Evolutionary conservation across 495 filamentous ascomycete genomes (phyloP), one percentile per base, ranked within the genome.

Genomic region (Xanthoparmelia taractica): DNA sequence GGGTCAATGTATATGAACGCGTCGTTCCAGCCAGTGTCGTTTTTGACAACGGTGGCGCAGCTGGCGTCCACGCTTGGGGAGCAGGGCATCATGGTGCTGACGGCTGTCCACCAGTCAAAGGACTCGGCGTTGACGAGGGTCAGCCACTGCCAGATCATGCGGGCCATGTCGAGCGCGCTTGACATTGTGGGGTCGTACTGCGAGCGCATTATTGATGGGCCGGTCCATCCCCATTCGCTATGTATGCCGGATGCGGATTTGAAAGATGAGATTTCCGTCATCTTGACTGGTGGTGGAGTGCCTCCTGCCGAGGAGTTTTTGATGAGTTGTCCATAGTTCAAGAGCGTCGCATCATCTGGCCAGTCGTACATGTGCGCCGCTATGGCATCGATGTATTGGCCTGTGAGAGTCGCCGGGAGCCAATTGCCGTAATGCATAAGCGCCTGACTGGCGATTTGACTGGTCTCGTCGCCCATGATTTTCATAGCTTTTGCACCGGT

Each of bases 391-490:
- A 66, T 62, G 54, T 45, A 58, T 33, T 63, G 25, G 38, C 20
- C 27, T 0, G 36, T 31, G 0, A 66, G 48, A 23, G 64, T 37
- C 20, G 20, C 20, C 13, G 64, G 64, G 18, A 66, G 48, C 64
- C 64, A 66, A 20, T 47, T 45, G 1, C 2, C 31, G 38, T 66
- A 66, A 6, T 66, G n/a, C 23, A 29, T 40, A 2, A 63, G 48
- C 29, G 64, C 64, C 29, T 66, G 36, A 37, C 48, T 64, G 59
- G 64, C 55, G 17, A 66, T 66, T 23, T 66, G 64, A 47, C 59
- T 63, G 3, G 60, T 66, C 52, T 66, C 64, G 54, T 66, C 64
- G 48, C 64, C 64, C 38, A 66, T 45, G 52, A 66, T 66, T 41
- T 66, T 66, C 20, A 66, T 27, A 23, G 20, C 36, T n/a, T 54